Evolutionary conservation across 1,284 basidiomycete genomes (phyloP).

Genomic region (Rhizoctonia solani): DNA sequence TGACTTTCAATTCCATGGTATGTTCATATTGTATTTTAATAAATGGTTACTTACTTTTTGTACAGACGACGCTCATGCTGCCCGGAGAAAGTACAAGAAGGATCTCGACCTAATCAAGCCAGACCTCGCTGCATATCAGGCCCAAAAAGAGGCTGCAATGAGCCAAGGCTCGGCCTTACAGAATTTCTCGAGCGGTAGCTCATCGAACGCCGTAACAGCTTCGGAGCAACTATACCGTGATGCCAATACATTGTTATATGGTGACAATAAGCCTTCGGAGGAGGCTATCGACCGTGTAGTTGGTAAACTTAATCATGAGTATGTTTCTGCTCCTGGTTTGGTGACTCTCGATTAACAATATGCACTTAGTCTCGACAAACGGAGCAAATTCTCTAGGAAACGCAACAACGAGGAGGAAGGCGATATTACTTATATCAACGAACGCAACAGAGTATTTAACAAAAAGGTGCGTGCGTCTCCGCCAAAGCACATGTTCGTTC

Average conservation of each 20-base stretch:
- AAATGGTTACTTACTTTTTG: background rate
- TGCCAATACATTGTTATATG: conserved; percentile 88
- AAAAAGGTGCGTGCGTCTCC: conserved; percentile 72
- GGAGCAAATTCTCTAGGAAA: conserved; percentile 84
- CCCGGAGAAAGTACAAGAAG: conserved; percentile 88
- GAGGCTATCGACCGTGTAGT: conserved; percentile 94
- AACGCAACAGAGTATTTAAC: conserved; percentile 98
- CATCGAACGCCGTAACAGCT: conserved; percentile 50
- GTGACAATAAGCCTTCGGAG: conserved; percentile 90
- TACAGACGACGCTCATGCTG: conserved; percentile 86
- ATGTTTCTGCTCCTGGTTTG: conserved; percentile 47
- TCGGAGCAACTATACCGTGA: conserved; percentile 85
- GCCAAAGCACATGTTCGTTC: background rate
- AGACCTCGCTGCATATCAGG: conserved; percentile 81
- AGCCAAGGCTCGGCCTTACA: conserved; percentile 49
- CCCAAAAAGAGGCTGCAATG: conserved; percentile 82
- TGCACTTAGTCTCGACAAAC: conserved; percentile 75
- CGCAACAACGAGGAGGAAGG: conserved; percentile 88
- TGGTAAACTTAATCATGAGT: conserved; percentile 92
- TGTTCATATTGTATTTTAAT: conserved; percentile 40
- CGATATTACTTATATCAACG: conserved; percentile 99
- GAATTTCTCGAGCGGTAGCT: conserved; percentile 36
- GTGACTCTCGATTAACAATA: conserved; percentile 1
- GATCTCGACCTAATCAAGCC: conserved; percentile 86
- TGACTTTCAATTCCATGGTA: conserved; percentile 81